phyloP scores from a whole-genome alignment of 2,329 filamentous ascomycete genomes.

The Xylariaceae sp. region DNA sequence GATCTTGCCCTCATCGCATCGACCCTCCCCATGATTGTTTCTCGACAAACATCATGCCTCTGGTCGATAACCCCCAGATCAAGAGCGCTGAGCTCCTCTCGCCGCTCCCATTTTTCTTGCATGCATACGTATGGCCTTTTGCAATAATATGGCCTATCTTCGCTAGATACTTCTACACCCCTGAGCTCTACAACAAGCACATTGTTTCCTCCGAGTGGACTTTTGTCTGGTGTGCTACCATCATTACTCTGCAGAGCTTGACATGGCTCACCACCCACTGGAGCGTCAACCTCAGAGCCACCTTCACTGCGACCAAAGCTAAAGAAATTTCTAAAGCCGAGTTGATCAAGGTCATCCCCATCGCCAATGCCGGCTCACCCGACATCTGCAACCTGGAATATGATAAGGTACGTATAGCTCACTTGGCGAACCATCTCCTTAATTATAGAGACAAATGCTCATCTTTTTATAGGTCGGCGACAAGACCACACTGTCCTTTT shows the following conservation, averaged over 20 bases:
- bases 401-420: slow-evolving; percentile 58
- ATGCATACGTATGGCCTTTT: slow-evolving; percentile 92
- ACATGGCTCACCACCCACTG: slow-evolving; percentile 96
- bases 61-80: slow-evolving; percentile 91
- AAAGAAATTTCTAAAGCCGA: slow-evolving; percentile 67
- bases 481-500: slow-evolving; percentile 76
- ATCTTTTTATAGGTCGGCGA: slow-evolving; percentile 53
- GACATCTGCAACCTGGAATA: slow-evolving; percentile 81
- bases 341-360: slow-evolving; percentile 88
- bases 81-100: slow-evolving; percentile 82
- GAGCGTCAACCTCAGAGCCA: slow-evolving; percentile 81
- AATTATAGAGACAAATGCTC: background rate
- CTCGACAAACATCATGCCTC: slow-evolving; percentile 40
- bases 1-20: background rate
- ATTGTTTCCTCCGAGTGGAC: slow-evolving; percentile 97
- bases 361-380: slow-evolving; percentile 81
- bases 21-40: background rate
- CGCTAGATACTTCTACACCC: slow-evolving; percentile 78
- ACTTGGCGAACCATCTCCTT: slow-evolving; percentile 2
- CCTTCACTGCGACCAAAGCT: slow-evolving; percentile 74
- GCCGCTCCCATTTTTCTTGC: slow-evolving; percentile 74
- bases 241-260: slow-evolving; percentile 82
- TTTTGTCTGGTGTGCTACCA: slow-evolving; percentile 86
- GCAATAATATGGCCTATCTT: slow-evolving; percentile 88
- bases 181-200: slow-evolving; percentile 82